These are phyloP conservation scores for Termitomyces sp. DNA, from an alignment of 768 basidiomycete genomes.

Conservation along the genomic window DNA sequence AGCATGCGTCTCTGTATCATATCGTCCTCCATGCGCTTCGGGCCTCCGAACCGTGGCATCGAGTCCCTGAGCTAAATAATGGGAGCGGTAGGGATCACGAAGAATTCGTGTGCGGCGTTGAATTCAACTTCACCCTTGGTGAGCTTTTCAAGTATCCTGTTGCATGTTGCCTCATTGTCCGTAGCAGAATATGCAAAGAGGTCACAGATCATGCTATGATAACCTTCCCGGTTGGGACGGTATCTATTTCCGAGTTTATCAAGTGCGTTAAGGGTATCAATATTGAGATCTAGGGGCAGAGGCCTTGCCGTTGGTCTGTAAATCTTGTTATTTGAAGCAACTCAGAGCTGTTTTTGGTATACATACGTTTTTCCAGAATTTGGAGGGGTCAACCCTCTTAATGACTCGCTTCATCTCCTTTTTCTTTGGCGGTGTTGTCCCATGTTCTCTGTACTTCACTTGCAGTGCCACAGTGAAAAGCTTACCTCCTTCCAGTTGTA, in stretches of 20 bases:
- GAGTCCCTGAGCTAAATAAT: not conserved
- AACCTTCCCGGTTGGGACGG: not conserved
- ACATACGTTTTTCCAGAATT: not conserved
- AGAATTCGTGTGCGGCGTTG: not conserved
- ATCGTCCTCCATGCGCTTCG: not conserved
- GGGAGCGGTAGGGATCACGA: not conserved
- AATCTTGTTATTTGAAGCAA: not conserved
- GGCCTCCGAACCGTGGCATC: not conserved
- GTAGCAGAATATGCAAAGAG: no score
- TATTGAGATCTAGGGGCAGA: not conserved
- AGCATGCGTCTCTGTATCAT: not conserved
- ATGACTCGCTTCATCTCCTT: not conserved
- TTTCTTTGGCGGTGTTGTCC: not conserved
- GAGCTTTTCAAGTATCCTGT: not conserved
- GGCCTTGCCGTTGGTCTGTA: not conserved
- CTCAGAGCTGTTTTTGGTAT: not conserved
- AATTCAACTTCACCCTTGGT: no score
- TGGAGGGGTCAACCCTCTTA: not conserved
- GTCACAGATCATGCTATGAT: no score
- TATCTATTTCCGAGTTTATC: not conserved
- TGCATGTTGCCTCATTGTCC: no score
- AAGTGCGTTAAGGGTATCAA: not conserved
- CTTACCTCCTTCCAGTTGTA: not conserved
- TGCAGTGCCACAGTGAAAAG: constrained; percentile 3
- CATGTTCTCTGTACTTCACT: not conserved